phyloP scores from a whole-genome alignment of 176 grass and related monocot genomes.

The Bonia amplexicaulis region DNA sequence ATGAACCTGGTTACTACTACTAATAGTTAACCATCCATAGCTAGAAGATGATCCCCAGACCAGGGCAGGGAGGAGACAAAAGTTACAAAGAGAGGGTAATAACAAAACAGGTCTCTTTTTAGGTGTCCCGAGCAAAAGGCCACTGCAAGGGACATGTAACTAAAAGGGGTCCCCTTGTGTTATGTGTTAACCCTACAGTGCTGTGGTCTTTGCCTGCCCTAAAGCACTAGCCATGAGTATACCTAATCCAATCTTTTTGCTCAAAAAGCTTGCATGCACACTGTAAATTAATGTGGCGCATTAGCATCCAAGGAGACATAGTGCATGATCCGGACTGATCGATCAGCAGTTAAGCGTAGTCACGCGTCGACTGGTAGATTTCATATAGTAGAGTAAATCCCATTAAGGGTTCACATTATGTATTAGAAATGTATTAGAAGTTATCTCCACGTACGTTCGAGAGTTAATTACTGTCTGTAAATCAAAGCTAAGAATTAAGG shows the following conservation, averaged over 20 bases:
- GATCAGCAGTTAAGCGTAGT: neutral
- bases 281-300: neutral
- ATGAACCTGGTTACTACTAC: neutral
- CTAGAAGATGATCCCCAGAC: neutral
- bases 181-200: constrained; percentile 35
- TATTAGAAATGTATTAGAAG: neutral
- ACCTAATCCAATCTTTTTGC: constrained; percentile 10
- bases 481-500: neutral
- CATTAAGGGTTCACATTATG: neutral
- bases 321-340: neutral
- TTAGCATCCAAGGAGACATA: constrained; percentile 4
- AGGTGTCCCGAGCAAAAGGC: neutral
- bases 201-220: constrained; percentile 13
- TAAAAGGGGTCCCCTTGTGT: constrained; percentile 9
- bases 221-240: constrained; percentile 2
- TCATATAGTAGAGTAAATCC: neutral
- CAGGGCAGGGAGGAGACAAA: neutral
- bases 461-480: neutral
- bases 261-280: neutral
- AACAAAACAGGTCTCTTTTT: neutral
- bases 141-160: constrained; percentile 10
- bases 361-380: neutral
- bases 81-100: neutral
- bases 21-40: neutral
- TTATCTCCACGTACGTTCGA: neutral